These are phyloP conservation scores for Corymbia calophylla DNA, from an alignment of 441 rosid species.

Conservation along the genomic window DNA sequence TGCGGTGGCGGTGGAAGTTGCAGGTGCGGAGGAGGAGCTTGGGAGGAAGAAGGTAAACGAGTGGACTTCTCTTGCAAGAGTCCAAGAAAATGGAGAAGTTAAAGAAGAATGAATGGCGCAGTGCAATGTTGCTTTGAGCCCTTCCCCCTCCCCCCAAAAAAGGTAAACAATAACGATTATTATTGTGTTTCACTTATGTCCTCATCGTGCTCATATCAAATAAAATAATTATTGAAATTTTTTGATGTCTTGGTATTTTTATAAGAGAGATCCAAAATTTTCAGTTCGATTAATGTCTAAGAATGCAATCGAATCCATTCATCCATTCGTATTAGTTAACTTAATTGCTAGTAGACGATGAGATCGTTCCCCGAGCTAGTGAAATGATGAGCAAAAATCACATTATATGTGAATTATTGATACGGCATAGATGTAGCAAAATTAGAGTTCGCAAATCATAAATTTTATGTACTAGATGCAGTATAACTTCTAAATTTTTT, in stretches of 20 bases:
- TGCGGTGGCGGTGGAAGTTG: not conserved
- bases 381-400: not conserved
- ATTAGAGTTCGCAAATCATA: not conserved
- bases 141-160: too few species aligned
- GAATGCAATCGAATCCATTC: too few species aligned
- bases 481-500: not conserved
- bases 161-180: not conserved
- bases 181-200: not conserved
- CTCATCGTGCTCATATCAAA: not conserved
- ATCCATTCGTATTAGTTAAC: rapidly evolving
- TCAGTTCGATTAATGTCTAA: not conserved
- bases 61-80: not conserved
- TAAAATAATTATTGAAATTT: not conserved
- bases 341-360: not conserved
- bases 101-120: not conserved
- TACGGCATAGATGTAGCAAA: not conserved
- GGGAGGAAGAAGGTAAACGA: not conserved
- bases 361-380: not conserved
- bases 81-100: not conserved
- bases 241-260: not conserved
- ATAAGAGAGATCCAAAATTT: not conserved
- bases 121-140: not conserved
- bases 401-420: not conserved
- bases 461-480: not conserved
- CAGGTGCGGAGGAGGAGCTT: not conserved